Evolutionary conservation across 78 protist species (phyloP), one percentile per base, ranked within the genome.

Genomic region (Trichosphaerium sp.): DNA sequence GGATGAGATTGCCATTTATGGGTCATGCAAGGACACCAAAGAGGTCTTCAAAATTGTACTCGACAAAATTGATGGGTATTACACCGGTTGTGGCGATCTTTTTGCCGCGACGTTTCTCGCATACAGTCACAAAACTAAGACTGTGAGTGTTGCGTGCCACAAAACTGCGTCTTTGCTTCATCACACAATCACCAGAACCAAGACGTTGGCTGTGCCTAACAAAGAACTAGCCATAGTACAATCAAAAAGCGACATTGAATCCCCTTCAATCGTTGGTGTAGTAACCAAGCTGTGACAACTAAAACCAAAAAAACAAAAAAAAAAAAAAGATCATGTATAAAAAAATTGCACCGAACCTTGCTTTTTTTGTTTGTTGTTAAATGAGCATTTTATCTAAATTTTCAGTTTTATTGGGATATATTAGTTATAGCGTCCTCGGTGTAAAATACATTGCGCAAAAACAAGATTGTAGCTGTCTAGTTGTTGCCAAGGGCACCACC

Each of bases 41-140:
- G 21, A 5, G 43, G 15, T 35, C 37, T 83, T 44, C 34, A 65
- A 56, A 25, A 40, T 73, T 25, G 59, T 35, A 12, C 34, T 82
- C 12, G 77, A 78, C 4, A 31, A 52, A 23, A 28, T 87, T 6
- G 61, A 29, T 4, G 52, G 57, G 6, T 65, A 65, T 21, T 88
- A 65, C 65, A 76, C 84, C 3, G 92, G 92, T n/a, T 80, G 90
- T 35, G 92, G 92, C 28, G 92, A 87, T 61, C 71, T 80, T 15
- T 69, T 73, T 23, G 49, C 83, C 42, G 32, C 88, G 23, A 56
- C 78, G 25, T 35, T 74, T 7, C 55, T 78, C 10, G 91, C 83
- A 7, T 72, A 69, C 77, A 49, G 10, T 8, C 41, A 28, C 68
- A 65, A 65, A 6, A 34, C 11, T 8, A 28, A 8, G 32, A 14